Percentiles rank a stretch among this genome's conserved stretches.
These are phyloP conservation scores for Sporothrix brunneoviolacea DNA, from an alignment of 2,329 filamentous ascomycete species.

Conservation along the genomic window DNA sequence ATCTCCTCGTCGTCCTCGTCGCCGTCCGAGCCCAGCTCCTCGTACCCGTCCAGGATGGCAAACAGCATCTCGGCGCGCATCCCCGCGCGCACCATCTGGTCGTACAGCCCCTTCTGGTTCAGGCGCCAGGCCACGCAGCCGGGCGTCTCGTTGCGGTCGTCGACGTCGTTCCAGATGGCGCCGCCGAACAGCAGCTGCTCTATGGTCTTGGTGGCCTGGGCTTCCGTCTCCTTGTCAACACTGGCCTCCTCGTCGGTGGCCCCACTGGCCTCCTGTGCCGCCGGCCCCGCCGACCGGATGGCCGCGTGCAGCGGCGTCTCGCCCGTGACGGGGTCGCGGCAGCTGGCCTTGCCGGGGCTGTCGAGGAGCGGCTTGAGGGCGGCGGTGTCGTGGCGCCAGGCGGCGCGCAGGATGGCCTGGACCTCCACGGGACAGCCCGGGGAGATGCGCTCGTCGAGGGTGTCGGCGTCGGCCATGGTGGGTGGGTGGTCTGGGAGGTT, in stretches of 20 bases:
- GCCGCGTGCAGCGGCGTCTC: conserved; percentile 86
- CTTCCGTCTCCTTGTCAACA: neutral
- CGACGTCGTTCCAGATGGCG: conserved; percentile 96
- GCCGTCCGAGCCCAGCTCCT: conserved; percentile 55
- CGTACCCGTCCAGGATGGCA: conserved; percentile 74
- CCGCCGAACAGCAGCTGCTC: conserved; percentile 76
- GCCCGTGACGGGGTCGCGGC: conserved; percentile 77
- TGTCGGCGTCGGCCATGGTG: conserved; percentile 36
- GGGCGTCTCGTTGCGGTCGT: conserved; percentile 79
- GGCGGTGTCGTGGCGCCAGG: conserved; percentile 55
- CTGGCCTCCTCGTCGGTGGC: neutral
- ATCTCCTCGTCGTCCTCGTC: conserved; percentile 34
- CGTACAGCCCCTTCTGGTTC: conserved; percentile 65
- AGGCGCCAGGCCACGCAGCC: conserved; percentile 75
- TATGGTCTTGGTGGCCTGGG: conserved; percentile 45
- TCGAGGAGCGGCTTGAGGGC: conserved; percentile 64
- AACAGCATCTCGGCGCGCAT: conserved; percentile 85
- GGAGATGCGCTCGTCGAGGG: conserved; percentile 47
- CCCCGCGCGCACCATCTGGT: conserved; percentile 79
- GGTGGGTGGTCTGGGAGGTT: neutral
- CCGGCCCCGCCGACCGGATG: conserved; percentile 52
- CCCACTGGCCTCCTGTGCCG: neutral
- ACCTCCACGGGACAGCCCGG: conserved; percentile 43
- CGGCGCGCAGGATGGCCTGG: conserved; percentile 45
- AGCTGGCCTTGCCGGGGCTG: conserved; percentile 58